Base-by-base conservation (phyloP, 306 rosid species). In the Prunus padus region DNA sequence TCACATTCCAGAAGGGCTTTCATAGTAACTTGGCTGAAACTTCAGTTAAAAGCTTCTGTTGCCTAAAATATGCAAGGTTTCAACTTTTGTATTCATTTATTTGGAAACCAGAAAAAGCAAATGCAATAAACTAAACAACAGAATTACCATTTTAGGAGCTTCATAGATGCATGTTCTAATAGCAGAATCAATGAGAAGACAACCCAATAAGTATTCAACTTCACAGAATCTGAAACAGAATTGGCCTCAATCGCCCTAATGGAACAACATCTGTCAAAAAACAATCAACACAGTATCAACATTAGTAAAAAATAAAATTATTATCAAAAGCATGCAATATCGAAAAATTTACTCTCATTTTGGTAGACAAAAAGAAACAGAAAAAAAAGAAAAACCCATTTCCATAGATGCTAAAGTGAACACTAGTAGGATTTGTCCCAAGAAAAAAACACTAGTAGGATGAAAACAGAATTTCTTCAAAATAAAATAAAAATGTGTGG, bases 211-310 rank as follows among this genome's bases (percentile, higher is more conserved):
- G 72, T 23, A 25, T 11, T 45, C 55, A 67, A 13, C 72, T 46
- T 45, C 55, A 3, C n/a, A 25, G 72, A 20, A 46, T 14, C 72
- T 1, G 22, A 23, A 45, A n/a, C 23, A 3, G 72, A 67, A 46
- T 67, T 46, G 52, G n/a, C 18, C 72, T 67, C 72, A 46, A 67
- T 67, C 12, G 52, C 72, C 51, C 37, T 4, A 15, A 67, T 67
- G 2, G 72, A 46, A 46, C 19, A 45, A 77, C 78, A 84, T 77
- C 90, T 89, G 83, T 76, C 30, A 37, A 66, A 44, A 62, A 55
- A n/a, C 0, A 12, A 20, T n/a, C 61, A 50, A 33, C 61, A 70
- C 31, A 49, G 9, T 47, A 28, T 12, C 22, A 45, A 49, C 0
- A 40, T 55, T 20, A 19, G 7, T 52, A 52, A 11, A 33, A 37